Conservation (phyloP, 2,329 filamentous ascomycete genomes). For the Aspergillus neoniger region DNA sequence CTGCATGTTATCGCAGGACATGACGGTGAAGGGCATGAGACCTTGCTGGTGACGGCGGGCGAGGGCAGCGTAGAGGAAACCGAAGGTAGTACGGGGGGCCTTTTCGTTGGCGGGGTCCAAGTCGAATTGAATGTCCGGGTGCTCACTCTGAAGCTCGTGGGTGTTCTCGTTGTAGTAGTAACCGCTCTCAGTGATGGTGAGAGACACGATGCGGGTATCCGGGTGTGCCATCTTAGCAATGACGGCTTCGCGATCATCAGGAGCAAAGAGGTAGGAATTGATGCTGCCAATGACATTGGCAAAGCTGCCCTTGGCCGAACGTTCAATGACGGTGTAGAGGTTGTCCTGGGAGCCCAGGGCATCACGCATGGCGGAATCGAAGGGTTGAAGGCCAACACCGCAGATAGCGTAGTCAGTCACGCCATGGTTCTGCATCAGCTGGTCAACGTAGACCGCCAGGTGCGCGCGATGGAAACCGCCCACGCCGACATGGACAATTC, state of each 20-base stretch:
- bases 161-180: conserved; percentile 62
- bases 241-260: conserved; percentile 54
- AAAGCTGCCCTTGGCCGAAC: conserved; percentile 53
- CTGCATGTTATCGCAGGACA: conserved; percentile 61
- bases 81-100: conserved; percentile 52
- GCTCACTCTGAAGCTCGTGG: conserved; percentile 53
- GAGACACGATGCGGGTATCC: conserved; percentile 57
- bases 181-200: conserved; percentile 59
- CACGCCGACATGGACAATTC: conserved; percentile 58
- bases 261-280: conserved; percentile 55
- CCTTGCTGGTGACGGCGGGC: conserved; percentile 49
- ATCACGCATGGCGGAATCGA: conserved; percentile 56
- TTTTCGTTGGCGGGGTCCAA: conserved; percentile 46
- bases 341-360: conserved; percentile 52
- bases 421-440: conserved; percentile 51
- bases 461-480: conserved; percentile 59
- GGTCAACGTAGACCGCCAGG: conserved; percentile 55
- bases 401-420: conserved; percentile 54
- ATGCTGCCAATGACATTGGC: conserved; percentile 56
- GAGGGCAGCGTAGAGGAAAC: conserved; percentile 56
- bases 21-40: conserved; percentile 56
- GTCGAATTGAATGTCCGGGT: conserved; percentile 55
- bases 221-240: conserved; percentile 58
- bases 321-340: conserved; percentile 58
- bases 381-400: conserved; percentile 55